Base-by-base conservation (phyloP, 371 early-diverging fungal genomes). In the Saksenaea oblongispora region DNA sequence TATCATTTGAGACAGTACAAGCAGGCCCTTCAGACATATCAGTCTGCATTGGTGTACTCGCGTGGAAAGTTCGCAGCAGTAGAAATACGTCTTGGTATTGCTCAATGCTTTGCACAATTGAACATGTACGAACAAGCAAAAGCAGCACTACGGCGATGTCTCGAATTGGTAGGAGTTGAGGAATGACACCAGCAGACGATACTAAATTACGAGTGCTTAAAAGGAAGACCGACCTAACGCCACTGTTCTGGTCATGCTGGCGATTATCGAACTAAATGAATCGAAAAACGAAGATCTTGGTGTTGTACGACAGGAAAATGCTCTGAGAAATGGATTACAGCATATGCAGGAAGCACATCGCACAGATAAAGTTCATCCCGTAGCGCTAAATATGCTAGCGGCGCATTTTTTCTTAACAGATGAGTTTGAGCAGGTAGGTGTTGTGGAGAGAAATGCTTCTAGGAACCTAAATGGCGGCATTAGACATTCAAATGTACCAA, bases 21-120 rank as follows among this genome's bases (percentile, higher is more conserved):
- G 47, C 70, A 73, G 14, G 91, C 95, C 1, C 76, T 95, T 37
- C 73, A 69, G 14, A 69, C 73, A 8, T 97, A 93, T 66, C 95
- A 95, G 65, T 82, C 75, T n/a, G 87, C 92, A 0, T 79, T 95
- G 9, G 72, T 59, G 22, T 74, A 69, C 61, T 87, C 62, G 35
- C 75, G 56, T 86, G 90, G 18, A 70, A 80, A 54, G 11, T 60
- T 61, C 66, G 84, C 69, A 42, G 76, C 62, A 36, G 71, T 72
- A 0, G 93, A 95, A 61, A 87, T 91, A 41, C 88, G 96, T 15
- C 67, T 95, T n/a, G 89, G 93, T 18, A 93, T 97, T 66, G 96
- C 94, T 3, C 78, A 93, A 54, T 95, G 96, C 66, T 93, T 88
- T 76, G 82, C 87, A 57, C 86, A 86, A 53, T 80, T 95, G 14